Base-by-base conservation (phyloP, 441 rosid genomes). In the Lepidium campestre region DNA sequence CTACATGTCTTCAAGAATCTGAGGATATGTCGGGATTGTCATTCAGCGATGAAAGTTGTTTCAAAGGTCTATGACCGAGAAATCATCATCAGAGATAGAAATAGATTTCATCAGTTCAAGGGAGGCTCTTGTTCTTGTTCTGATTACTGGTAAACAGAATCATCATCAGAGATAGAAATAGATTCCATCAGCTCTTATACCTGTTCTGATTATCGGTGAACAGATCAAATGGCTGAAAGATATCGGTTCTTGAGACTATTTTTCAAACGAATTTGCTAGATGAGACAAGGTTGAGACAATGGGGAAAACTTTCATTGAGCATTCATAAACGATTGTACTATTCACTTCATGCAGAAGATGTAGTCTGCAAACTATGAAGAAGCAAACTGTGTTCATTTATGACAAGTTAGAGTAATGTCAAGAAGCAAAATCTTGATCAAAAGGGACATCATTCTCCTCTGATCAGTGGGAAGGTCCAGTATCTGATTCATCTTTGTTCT, bases 141-240 rank as follows among this genome's bases (percentile, higher is more conserved):
- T 34, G 90, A 86, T 73, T 86, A 79, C 66, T 87, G 98, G 32
- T 27, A 27, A 6, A 27, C 8, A 27, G 32, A 62, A 85, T 89
- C 57, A 75, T 83, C 23, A 78, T 87, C 54, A 83, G 98, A 72
- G 96, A 89, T 59, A 86, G 92, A 10, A 84, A 87, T 62, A 86
- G 96, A n/a, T 91, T 91, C 74, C 96, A 91, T 77, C 74, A 77
- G 96, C 41, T 83, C 82, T 2, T 89, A 93, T 72, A 87, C 96
- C 68, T 91, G 98, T 69, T 83, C 81, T 34, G 91, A 86, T 73
- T 86, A 79, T 27, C 32, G 8, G 96, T 91, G 78, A 89, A 52
- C 66, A 35, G 34, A 67, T 47, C 20, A 27, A 69, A 35, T 1
- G 15, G 37, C 36, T 47, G 25, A 6, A 49, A 0, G 9, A 14